A percentile compares a stretch with the other conserved stretches of the same genome.
Evolutionary conservation across 2,329 filamentous ascomycete genomes (phyloP).

Genomic region (Aspergillus transmontanensis): DNA sequence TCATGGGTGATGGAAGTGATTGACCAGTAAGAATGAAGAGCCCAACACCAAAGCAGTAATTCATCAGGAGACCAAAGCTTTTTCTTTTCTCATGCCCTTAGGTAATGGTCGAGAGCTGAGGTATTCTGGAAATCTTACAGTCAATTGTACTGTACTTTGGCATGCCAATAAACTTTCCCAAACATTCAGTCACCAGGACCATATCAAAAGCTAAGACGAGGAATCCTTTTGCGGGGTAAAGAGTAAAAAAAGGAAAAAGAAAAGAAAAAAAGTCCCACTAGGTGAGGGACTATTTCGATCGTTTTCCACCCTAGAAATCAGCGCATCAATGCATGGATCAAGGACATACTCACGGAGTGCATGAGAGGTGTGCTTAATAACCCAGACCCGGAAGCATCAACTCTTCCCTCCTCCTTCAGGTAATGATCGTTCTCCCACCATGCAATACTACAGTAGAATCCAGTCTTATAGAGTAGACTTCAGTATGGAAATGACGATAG

Average conservation of each 20-base stretch:
- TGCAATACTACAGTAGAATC: neutral
- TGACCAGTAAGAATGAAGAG: neutral
- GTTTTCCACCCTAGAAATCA: neutral
- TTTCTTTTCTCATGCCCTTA: neutral
- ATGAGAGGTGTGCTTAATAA: neutral
- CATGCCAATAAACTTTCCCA: slow-evolving; percentile 5
- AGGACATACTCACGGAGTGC: neutral
- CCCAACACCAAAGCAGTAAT: neutral
- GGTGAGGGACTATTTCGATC: neutral
- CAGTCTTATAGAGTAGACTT: neutral
- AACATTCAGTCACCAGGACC: slow-evolving; percentile 3
- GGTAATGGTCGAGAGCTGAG: neutral
- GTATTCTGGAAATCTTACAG: neutral
- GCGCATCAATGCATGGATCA: neutral
- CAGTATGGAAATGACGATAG: neutral
- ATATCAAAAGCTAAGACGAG: neutral
- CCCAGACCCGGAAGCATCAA: neutral
- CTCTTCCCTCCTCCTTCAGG: neutral
- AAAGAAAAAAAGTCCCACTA: neutral
- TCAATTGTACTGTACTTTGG: neutral
- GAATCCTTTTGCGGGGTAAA: slow-evolving; percentile 4
- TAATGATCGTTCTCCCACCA: neutral
- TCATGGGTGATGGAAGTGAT: neutral
- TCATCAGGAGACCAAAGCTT: neutral
- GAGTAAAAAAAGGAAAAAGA: neutral